phyloP scores from a whole-genome alignment of 176 grass and related monocot genomes.

The Alopecurus myosuroides region DNA sequence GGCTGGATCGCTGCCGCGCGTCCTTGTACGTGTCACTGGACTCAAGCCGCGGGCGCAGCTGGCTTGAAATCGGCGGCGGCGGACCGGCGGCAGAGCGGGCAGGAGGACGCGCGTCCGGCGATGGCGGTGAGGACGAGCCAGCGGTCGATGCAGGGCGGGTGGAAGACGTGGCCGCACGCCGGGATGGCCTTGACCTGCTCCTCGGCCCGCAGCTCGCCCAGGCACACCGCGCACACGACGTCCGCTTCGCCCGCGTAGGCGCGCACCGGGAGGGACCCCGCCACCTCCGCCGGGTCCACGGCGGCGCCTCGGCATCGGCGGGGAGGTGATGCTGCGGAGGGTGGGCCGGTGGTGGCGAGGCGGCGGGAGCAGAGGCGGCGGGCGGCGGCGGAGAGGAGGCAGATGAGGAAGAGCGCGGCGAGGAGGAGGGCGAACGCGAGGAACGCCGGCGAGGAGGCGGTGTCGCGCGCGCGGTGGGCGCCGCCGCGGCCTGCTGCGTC shows the following conservation, averaged over 20 bases:
- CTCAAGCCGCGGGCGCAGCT: background rate
- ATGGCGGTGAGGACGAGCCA: background rate
- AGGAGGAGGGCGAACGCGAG: background rate
- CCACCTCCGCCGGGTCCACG: slow-evolving; percentile 1
- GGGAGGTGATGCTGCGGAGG: background rate
- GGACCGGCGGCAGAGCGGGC: background rate
- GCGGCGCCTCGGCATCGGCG: background rate
- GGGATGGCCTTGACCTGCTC: slow-evolving; percentile 13
- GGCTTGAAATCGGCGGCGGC: background rate
- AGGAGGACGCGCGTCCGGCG: background rate
- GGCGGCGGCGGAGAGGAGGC: background rate
- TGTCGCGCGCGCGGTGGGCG: background rate
- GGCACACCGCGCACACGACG: slow-evolving; percentile 40
- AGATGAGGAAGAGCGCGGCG: background rate
- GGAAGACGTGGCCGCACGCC: slow-evolving; percentile 15
- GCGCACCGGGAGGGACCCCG: background rate
- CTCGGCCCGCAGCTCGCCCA: slow-evolving; percentile 25
- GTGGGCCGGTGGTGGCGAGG: background rate
- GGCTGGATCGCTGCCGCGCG: background rate
- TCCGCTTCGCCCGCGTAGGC: background rate
- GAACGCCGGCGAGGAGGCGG: background rate
- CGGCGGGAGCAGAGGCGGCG: background rate
- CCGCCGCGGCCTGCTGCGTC: background rate
- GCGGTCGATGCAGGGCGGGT: slow-evolving; percentile 7
- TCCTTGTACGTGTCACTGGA: background rate